Evolutionary conservation across 768 basidiomycete species (phyloP), one percentile per base, ranked within the genome.

Genomic region (Lyophyllum shimeji): DNA sequence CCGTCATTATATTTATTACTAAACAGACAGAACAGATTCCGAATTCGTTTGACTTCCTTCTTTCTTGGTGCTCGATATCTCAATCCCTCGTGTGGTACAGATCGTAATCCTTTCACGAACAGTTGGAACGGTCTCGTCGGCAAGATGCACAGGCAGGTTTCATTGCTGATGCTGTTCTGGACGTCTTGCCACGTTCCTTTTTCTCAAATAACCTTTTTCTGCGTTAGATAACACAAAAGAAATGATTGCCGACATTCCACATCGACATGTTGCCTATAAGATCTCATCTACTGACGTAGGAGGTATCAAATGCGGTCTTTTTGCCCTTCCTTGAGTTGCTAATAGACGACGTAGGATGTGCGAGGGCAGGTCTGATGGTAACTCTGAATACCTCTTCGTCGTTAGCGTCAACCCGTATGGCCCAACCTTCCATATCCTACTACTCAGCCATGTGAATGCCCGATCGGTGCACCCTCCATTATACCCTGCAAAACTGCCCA

Each of bases 71-170:
- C 64, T 67, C 54, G 44, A 58, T 62, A 62, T 69, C 63, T 71
- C 60, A 68, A 67, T 55, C 49, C 51, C 56, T 63, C 59, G 58
- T 69, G 60, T 64, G 59, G 64, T 66, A 63, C 71, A 71, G 67
- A 68, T 71, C 55, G 63, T 66, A 60, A 52, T 44, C 49, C 61
- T 53, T 61, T 47, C 60, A 52, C 18, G 31, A 24, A 37, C 60
- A 50, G 52, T 50, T 60, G 59, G 47, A 52, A 53, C 53, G 50
- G 58, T 61, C 49, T 46, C 55, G 53, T 47, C 60, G 62, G 56
- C 55, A 64, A 64, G 65, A 61, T 58, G 61, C 61, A 72, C 73
- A 77, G 73, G 76, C 74, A 73, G 73, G 72, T 75, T 71, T 63
- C 62, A 70, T 67, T 63, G 52, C 69, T 68, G 69, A 65, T 66